phyloP scores from a whole-genome alignment of 108 stramenopile species.

The Nannochloropsis salina region DNA sequence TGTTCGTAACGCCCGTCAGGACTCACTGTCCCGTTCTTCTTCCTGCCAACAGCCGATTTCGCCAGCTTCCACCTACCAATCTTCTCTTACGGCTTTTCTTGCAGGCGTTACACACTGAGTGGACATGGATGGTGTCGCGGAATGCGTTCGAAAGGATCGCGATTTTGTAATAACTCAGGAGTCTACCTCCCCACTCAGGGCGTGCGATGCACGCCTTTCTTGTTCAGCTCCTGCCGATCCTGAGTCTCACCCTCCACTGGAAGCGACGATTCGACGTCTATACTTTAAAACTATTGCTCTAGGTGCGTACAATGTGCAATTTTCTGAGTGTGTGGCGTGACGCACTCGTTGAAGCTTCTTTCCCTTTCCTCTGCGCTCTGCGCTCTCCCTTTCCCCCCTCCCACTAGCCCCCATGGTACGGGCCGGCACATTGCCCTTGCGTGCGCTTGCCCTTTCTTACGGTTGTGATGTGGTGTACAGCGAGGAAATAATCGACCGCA shows the following conservation, averaged over 20 bases:
- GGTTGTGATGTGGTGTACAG: constrained; percentile 82
- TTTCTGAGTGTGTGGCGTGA: background rate
- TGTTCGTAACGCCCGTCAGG: too few species aligned
- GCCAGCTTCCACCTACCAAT: too few species aligned
- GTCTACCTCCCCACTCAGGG: too few species aligned
- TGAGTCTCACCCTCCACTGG: background rate
- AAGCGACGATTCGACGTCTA: background rate
- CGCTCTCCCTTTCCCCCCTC: background rate
- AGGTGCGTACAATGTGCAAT: background rate
- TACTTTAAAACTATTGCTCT: background rate
- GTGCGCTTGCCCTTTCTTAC: constrained; percentile 72
- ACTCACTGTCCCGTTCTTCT: too few species aligned
- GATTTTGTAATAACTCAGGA: too few species aligned
- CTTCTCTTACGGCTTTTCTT: too few species aligned
- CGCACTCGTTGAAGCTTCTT: background rate
- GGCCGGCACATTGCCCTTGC: constrained; percentile 79
- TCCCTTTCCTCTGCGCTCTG: background rate
- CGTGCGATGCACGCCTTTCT: too few species aligned
- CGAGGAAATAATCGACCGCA: constrained; percentile 89
- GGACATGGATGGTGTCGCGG: too few species aligned
- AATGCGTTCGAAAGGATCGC: too few species aligned
- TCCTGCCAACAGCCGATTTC: too few species aligned
- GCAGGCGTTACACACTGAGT: too few species aligned
- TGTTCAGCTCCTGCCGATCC: background rate
- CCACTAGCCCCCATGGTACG: constrained; percentile 79